Percentiles rank a stretch among this genome's conserved stretches.
Conservation (phyloP, 2,329 filamentous ascomycete species). For the Didymella keratinophila region DNA sequence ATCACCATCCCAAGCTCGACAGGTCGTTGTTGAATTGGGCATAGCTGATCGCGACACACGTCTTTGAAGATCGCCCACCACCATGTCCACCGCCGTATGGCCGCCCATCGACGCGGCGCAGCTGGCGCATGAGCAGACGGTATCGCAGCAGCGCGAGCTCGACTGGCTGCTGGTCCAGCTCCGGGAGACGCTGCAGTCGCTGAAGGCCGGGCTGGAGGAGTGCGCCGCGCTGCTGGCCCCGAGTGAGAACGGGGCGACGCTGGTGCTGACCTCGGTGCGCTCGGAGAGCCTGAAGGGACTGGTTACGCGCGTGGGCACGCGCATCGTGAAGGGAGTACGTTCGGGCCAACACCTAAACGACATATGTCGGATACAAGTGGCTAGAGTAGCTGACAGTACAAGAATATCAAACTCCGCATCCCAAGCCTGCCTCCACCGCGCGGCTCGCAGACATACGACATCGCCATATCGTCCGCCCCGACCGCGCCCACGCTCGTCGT, state of each 20-base stretch:
- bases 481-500: conserved; percentile 68
- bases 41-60: not conserved
- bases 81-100: conserved; percentile 69
- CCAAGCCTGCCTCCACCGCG: conserved; percentile 68
- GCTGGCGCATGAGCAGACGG: conserved; percentile 61
- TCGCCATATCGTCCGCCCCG: conserved; percentile 62
- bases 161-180: conserved; percentile 69
- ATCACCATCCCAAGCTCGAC: not conserved
- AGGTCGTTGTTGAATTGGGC: not conserved
- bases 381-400: not conserved
- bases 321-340: conserved; percentile 86
- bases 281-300: conserved; percentile 93
- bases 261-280: conserved; percentile 85
- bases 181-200: conserved; percentile 66
- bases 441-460: conserved; percentile 59
- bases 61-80: not conserved
- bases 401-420: conserved; percentile 81
- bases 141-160: conserved; percentile 64
- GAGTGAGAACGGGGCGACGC: conserved; percentile 82
- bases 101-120: conserved; percentile 62
- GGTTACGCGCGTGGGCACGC: conserved; percentile 87
- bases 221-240: conserved; percentile 88
- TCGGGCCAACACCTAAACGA: too few relatives aligned
- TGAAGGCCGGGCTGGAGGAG: conserved; percentile 80
- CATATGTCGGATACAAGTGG: too few relatives aligned